Base-by-base conservation (phyloP, 2,329 filamentous ascomycete genomes). In the Endoconidiophora laricicola region DNA sequence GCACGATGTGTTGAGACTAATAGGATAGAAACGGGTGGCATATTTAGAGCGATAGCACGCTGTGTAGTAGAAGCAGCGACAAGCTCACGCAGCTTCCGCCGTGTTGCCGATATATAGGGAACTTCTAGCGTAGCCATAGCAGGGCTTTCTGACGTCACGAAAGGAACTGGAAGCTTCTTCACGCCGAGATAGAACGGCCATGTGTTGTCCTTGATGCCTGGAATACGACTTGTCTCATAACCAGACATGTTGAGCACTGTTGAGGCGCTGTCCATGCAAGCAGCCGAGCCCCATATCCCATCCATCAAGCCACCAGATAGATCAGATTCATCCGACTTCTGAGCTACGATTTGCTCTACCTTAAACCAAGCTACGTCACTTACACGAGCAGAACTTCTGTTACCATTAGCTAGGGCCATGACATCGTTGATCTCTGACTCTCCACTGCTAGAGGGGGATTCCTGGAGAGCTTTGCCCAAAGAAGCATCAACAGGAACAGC, bases 211-310 rank as follows among this genome's bases (percentile, higher is more conserved):
- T 80, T 76, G 1, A 79, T 80, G 5, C 83, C 78, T 0, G 90
- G 90, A 5, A 94, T 72, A 47, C 81, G 81, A 59, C 83, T 81
- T 43, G 84, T 83, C 59, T 87, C 85, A 56, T 83, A 93, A 3
- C 91, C 91, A 36, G 88, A 87, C 60, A 94, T 87, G 52, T 88
- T 84, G 72, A 96, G 90, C 53, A 86, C 83, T 3, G 93, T 93
- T 52, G 80, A 83, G 5, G 81, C 76, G 42, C 85, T 84, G 62
- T 96, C 90, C 45, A 98, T 86, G 44, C 82, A 82, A 2, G 83
- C 86, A 38, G 90, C 79, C 1, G 84, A 83, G 37, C 86, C 86
- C 91, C 91, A 98, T 6, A 80, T 69, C 48, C 84, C 80, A 45
- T 80, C 76, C 9, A 22, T 3, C 29, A 26, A 49, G 24, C 42